phyloP scores from a whole-genome alignment of 352 stramenopile species.

The Phytophthora ramorum region DNA sequence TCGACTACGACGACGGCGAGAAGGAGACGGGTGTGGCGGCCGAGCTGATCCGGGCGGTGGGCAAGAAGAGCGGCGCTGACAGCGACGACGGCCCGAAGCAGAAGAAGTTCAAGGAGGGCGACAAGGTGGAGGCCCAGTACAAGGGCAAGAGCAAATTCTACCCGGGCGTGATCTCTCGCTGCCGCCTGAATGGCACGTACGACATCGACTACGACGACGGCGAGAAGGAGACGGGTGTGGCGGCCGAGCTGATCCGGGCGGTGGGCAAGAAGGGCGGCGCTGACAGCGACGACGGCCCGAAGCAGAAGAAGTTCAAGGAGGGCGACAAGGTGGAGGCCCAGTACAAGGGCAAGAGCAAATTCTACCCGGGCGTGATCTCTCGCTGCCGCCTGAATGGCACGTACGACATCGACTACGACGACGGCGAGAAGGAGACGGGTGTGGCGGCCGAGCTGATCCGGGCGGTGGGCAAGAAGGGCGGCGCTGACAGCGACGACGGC shows the following conservation, averaged over 20 bases:
- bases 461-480: constrained; percentile 13
- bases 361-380: constrained; percentile 22
- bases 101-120: constrained; percentile 26
- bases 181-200: constrained; percentile 24
- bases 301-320: constrained; percentile 24
- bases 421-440: constrained; percentile 26
- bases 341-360: constrained; percentile 25
- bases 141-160: constrained; percentile 27
- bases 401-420: constrained; percentile 26
- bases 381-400: constrained; percentile 22
- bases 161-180: constrained; percentile 20
- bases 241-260: constrained; percentile 18
- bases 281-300: constrained; percentile 23
- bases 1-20: constrained; percentile 24
- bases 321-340: constrained; percentile 24
- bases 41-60: constrained; percentile 16
- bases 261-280: constrained; percentile 12
- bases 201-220: constrained; percentile 25
- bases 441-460: constrained; percentile 22
- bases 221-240: constrained; percentile 26
- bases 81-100: constrained; percentile 20
- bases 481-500: constrained; percentile 19
- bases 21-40: constrained; percentile 25
- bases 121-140: constrained; percentile 26
- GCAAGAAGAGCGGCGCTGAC: constrained; percentile 15